Conservation (phyloP, 148 eudicot genomes). For the Cornus florida region DNA sequence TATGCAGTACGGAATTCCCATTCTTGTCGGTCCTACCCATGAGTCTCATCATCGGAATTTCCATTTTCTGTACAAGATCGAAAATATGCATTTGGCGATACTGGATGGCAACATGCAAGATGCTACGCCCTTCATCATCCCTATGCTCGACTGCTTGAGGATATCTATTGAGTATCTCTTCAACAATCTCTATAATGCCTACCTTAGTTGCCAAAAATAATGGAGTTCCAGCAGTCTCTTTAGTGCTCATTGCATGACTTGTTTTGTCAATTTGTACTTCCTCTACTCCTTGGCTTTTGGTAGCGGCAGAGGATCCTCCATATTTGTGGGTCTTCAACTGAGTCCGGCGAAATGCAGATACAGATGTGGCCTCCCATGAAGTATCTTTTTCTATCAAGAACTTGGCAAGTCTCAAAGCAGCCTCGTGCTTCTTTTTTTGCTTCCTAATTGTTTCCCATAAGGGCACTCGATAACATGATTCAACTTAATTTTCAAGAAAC, state of each 20-base stretch:
- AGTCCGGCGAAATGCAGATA: no score
- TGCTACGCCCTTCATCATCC: background rate
- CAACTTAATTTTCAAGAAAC: background rate
- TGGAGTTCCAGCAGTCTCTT: background rate
- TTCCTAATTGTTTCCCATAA: background rate
- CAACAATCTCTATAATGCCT: no score
- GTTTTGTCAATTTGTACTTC: no score
- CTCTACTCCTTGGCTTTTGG: no score
- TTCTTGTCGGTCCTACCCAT: background rate
- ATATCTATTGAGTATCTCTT: background rate
- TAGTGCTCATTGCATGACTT: background rate
- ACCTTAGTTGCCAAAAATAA: no score
- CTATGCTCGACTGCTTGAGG: background rate
- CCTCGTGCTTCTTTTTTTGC: background rate
- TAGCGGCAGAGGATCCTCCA: no score
- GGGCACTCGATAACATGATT: background rate
- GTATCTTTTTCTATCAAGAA: slow-evolving; percentile 5
- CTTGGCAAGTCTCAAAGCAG: background rate
- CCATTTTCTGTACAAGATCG: background rate
- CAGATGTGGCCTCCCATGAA: background rate
- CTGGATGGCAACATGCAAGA: background rate
- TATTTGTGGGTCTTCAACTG: no score
- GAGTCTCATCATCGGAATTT: background rate
- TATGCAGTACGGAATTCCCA: background rate
- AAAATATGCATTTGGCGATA: background rate